phyloP scores from a whole-genome alignment of 331 rosid species.

The Malus hybrid region DNA sequence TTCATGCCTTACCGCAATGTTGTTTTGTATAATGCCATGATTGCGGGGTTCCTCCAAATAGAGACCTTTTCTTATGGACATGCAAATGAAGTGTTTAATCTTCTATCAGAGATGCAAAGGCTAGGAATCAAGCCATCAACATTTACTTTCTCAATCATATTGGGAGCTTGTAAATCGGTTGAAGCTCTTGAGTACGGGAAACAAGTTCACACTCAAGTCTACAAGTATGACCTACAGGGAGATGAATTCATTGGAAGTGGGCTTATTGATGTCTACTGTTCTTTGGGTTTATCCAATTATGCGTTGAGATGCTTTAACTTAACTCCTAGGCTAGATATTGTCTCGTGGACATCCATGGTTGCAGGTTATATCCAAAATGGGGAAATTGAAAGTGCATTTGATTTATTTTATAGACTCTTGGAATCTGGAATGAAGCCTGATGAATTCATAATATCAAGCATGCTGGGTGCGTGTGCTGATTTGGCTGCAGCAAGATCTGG shows the following conservation, averaged over 20 bases:
- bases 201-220: slow-evolving; percentile 52
- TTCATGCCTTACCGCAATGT: slow-evolving; percentile 22
- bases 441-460: too few species aligned
- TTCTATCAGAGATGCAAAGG: slow-evolving; percentile 40
- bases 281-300: slow-evolving; percentile 25
- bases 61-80: slow-evolving; percentile 9
- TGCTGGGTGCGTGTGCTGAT: too few species aligned
- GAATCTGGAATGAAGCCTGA: too few species aligned
- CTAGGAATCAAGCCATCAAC: slow-evolving; percentile 43
- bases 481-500: too few species aligned
- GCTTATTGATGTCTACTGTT: slow-evolving; percentile 48
- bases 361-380: slow-evolving; percentile 21
- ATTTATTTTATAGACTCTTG: too few species aligned
- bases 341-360: slow-evolving; percentile 47
- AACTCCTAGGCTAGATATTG: slow-evolving; percentile 32
- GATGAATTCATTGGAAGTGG: slow-evolving; percentile 50
- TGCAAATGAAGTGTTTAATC: slow-evolving; percentile 28
- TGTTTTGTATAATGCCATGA: slow-evolving; percentile 49
- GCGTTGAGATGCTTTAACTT: slow-evolving; percentile 43
- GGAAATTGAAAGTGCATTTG: too few species aligned
- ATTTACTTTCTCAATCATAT: slow-evolving; percentile 48
- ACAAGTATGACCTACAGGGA: slow-evolving; percentile 34
- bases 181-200: slow-evolving; percentile 34
- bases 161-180: slow-evolving; percentile 38
- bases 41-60: slow-evolving; percentile 35